Percentiles rank a stretch among this genome's conserved stretches.
phyloP scores from a whole-genome alignment of 768 basidiomycete species.

The Phlegmacium glaucopus region DNA sequence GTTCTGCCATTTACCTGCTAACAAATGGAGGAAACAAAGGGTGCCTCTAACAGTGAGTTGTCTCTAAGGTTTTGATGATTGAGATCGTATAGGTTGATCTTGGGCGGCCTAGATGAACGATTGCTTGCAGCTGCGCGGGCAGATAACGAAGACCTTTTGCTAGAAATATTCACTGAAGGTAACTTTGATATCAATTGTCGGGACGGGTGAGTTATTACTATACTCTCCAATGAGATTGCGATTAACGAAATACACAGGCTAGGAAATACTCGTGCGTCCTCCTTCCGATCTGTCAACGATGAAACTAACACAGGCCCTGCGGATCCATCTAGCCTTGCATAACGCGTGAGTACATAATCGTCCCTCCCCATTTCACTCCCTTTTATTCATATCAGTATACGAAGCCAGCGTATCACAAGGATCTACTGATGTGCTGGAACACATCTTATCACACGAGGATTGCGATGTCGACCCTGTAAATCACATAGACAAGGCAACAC shows the following conservation, averaged over 20 bases:
- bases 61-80: neutral
- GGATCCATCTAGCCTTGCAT: constrained; percentile 19
- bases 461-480: constrained; percentile 85
- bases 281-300: neutral
- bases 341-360: constrained; percentile 20
- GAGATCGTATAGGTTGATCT: constrained; percentile 6
- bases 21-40: constrained; percentile 8
- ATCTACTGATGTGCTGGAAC: constrained; percentile 62
- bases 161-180: constrained; percentile 54
- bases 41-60: constrained; percentile 16
- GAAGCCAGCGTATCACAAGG: constrained; percentile 47
- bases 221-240: constrained; percentile 1
- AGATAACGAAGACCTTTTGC: constrained; percentile 69
- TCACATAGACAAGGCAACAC: constrained; percentile 65
- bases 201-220: constrained; percentile 60
- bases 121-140: constrained; percentile 68
- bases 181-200: constrained; percentile 69
- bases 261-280: constrained; percentile 73
- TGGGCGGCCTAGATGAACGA: constrained; percentile 52
- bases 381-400: neutral
- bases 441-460: constrained; percentile 67
- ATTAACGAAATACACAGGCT: constrained; percentile 31
- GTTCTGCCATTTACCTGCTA: too few relatives aligned
- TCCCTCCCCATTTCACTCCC: neutral
- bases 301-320: constrained; percentile 15